Percentiles rank a stretch among this genome's conserved stretches.
phyloP scores from a whole-genome alignment of 2,329 filamentous ascomycete species.

The Trichophyton simii region DNA sequence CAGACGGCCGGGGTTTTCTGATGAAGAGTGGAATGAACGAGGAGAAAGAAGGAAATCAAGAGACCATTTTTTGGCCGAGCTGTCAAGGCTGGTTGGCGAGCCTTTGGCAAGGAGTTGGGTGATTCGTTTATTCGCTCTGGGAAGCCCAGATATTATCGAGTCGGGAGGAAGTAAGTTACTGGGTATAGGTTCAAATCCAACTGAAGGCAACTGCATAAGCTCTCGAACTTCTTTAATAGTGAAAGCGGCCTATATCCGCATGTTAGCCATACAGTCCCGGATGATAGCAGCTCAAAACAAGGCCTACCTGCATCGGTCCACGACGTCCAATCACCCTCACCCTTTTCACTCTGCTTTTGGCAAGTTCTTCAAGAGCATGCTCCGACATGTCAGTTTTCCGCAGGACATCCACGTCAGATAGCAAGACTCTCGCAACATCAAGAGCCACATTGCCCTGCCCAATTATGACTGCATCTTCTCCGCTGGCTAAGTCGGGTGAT shows the following conservation, averaged over 20 bases:
- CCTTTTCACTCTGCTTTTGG: constrained; percentile 59
- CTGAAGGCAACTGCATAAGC: constrained; percentile 60
- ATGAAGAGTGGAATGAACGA: constrained; percentile 47
- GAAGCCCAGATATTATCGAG: constrained; percentile 52
- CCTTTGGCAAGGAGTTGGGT: constrained; percentile 73
- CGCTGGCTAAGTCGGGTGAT: constrained; percentile 57
- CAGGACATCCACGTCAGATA: constrained; percentile 61
- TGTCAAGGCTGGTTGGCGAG: constrained; percentile 39
- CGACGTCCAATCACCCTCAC: constrained; percentile 82
- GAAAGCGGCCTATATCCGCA: constrained; percentile 58
- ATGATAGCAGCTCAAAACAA: neutral
- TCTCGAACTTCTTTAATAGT: constrained; percentile 92
- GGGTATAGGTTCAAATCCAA: constrained; percentile 60
- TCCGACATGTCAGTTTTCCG: constrained; percentile 80
- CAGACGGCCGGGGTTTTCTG: constrained; percentile 39
- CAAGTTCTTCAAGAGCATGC: constrained; percentile 61
- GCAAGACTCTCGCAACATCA: constrained; percentile 78
- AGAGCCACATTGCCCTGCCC: constrained; percentile 94
- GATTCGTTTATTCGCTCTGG: constrained; percentile 61
- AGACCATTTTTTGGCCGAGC: constrained; percentile 59
- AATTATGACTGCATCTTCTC: constrained; percentile 75
- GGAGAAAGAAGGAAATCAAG: constrained; percentile 79
- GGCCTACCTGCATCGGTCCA: constrained; percentile 67
- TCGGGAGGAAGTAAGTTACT: constrained; percentile 50
- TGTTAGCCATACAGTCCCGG: neutral